phyloP scores from a whole-genome alignment of 192 early-diverging fungal species.

The Coemansia sp. region DNA sequence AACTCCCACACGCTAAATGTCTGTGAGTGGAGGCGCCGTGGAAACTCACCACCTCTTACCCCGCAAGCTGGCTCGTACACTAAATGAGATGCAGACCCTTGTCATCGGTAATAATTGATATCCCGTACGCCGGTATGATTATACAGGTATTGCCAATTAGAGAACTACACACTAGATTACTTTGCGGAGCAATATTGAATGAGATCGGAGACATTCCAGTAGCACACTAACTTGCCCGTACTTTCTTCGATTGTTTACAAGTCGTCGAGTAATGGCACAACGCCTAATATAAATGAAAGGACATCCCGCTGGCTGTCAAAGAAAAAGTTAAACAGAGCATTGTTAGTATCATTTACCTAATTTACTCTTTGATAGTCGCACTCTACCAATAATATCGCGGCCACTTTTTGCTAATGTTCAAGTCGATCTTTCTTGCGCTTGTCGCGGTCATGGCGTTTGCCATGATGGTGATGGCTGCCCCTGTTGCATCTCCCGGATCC shows the following conservation, averaged over 20 bases:
- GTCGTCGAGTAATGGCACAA: background rate
- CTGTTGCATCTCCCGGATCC: slow-evolving; percentile 8
- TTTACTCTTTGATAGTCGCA: background rate
- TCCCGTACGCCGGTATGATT: background rate
- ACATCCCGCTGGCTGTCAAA: background rate
- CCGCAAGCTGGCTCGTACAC: background rate
- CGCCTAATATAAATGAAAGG: background rate
- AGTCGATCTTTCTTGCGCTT: slow-evolving; percentile 39
- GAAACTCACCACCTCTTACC: background rate
- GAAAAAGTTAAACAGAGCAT: background rate
- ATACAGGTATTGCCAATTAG: background rate
- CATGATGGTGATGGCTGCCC: slow-evolving; percentile 55
- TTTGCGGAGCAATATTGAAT: slow-evolving; percentile 8
- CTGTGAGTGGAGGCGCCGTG: background rate
- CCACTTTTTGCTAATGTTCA: slow-evolving; percentile 31
- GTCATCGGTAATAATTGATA: background rate
- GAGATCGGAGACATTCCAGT: background rate
- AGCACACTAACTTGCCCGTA: background rate
- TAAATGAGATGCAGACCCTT: background rate
- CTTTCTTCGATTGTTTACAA: background rate
- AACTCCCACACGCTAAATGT: background rate
- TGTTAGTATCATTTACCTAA: background rate
- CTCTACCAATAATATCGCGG: background rate
- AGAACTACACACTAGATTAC: background rate
- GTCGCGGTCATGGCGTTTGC: slow-evolving; percentile 42